Conservation (phyloP, 2,329 filamentous ascomycete species). For the Tolypocladium ophioglossoides region DNA sequence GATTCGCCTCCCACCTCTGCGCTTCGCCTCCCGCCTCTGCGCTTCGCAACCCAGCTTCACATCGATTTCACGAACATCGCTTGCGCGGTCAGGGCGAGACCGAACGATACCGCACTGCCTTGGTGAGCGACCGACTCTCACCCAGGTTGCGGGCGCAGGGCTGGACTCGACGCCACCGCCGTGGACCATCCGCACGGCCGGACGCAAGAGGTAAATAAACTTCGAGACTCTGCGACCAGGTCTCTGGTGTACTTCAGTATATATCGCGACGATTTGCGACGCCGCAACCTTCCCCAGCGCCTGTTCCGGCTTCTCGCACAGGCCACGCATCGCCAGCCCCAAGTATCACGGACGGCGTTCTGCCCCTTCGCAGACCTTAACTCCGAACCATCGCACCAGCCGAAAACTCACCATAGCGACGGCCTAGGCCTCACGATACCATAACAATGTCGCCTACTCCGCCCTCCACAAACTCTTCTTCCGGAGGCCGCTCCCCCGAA, state of each 20-base stretch:
- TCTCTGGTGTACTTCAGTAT: not conserved
- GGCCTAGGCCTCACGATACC: not conserved
- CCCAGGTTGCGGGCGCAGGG: not conserved
- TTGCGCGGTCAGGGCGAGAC: not conserved
- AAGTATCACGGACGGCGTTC: not conserved
- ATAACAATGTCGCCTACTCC: constrained; percentile 64
- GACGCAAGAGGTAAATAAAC: not conserved
- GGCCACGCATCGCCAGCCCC: not conserved
- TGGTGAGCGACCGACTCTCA: not conserved
- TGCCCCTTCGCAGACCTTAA: not conserved
- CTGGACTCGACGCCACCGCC: not conserved
- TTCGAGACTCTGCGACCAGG: not conserved
- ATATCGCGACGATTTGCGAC: not conserved
- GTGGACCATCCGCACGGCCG: not conserved
- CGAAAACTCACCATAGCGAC: not conserved
- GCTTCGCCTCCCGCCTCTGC: not conserved
- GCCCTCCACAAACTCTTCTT: constrained; percentile 67
- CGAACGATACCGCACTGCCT: not conserved
- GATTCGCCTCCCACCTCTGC: no score
- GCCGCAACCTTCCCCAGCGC: not conserved
- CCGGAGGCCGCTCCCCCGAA: constrained; percentile 69
- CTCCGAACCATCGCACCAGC: not conserved
- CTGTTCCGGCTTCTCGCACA: not conserved
- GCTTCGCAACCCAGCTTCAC: not conserved
- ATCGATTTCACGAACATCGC: not conserved